Conservation (phyloP, 257 asterid genomes). For the Henckelia pumila region DNA sequence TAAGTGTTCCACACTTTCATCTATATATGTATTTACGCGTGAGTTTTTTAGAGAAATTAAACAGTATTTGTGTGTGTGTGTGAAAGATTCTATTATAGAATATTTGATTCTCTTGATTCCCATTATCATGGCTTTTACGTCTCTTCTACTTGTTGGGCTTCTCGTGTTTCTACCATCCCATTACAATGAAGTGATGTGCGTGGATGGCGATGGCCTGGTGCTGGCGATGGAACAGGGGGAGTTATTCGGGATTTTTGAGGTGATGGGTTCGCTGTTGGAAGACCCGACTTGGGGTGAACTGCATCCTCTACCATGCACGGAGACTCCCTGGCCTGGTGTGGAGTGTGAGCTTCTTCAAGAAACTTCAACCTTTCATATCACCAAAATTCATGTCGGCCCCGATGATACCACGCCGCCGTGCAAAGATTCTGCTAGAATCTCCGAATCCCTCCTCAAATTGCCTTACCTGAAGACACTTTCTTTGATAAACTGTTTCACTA, state of each 20-base stretch:
- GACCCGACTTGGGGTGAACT: conserved; percentile 56
- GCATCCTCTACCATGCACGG: conserved; percentile 58
- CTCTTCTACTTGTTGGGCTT: conserved; percentile 29
- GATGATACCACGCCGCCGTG: conserved; percentile 51
- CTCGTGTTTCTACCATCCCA: conserved; percentile 24
- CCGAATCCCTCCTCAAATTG: conserved; percentile 38
- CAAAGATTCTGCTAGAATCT: conserved; percentile 39
- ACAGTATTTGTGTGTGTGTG: not conserved
- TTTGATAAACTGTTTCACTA: conserved; percentile 49
- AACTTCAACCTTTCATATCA: conserved; percentile 49
- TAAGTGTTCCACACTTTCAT: not conserved
- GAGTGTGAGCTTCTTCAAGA: conserved; percentile 60
- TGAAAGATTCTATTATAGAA: no score
- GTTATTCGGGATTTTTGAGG: conserved; percentile 55
- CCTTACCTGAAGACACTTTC: conserved; percentile 62
- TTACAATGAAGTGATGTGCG: conserved; percentile 8
- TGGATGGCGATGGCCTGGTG: not conserved
- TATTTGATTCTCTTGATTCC: conserved; percentile 4
- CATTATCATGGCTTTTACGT: conserved; percentile 25
- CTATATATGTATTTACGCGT: not conserved
- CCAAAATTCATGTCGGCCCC: conserved; percentile 52
- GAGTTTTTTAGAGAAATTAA: not conserved
- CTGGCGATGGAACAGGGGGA: conserved; percentile 52
- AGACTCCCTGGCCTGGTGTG: conserved; percentile 71
- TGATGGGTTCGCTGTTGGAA: conserved; percentile 61